A percentile compares a stretch with the other conserved stretches of the same genome.
Evolutionary conservation across 2,329 filamentous ascomycete species (phyloP).

Genomic region (Fusarium sp.): DNA sequence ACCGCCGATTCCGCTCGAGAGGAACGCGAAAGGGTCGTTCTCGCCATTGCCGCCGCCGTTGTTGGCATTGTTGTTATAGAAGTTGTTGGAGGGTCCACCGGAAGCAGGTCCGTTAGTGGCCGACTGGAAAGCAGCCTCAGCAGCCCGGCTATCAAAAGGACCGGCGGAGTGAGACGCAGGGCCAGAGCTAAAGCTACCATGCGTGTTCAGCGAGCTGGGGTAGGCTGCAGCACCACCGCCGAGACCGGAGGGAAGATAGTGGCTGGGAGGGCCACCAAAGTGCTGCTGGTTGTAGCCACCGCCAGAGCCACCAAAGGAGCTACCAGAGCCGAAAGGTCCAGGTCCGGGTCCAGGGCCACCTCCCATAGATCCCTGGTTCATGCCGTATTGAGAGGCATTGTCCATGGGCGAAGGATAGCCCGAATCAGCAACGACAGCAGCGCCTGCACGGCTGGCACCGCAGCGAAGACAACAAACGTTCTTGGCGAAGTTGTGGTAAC

Average conservation of each 20-base stretch:
- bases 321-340: constrained; percentile 79
- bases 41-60: constrained; percentile 75
- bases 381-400: constrained; percentile 83
- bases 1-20: constrained; percentile 80
- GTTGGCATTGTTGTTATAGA: constrained; percentile 72
- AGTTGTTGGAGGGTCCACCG: constrained; percentile 75
- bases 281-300: constrained; percentile 84
- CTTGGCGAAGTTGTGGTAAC: constrained; percentile 99
- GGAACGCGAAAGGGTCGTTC: constrained; percentile 84
- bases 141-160: constrained; percentile 92
- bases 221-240: constrained; percentile 80
- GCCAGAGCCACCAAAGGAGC: constrained; percentile 75
- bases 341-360: constrained; percentile 84
- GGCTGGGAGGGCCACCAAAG: constrained; percentile 89
- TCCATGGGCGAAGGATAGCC: constrained; percentile 94
- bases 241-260: constrained; percentile 90
- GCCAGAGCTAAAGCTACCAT: constrained; percentile 77
- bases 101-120: constrained; percentile 86
- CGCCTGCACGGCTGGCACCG: constrained; percentile 92
- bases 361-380: constrained; percentile 90
- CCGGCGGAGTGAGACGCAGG: constrained; percentile 86
- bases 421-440: constrained; percentile 94
- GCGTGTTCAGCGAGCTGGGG: constrained; percentile 83
- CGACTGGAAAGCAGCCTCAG: constrained; percentile 94
- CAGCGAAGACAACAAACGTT: constrained; percentile 98